These are phyloP conservation scores for Ilex paraguariensis DNA, from an alignment of 305 asterid genomes.

Conservation along the genomic window DNA sequence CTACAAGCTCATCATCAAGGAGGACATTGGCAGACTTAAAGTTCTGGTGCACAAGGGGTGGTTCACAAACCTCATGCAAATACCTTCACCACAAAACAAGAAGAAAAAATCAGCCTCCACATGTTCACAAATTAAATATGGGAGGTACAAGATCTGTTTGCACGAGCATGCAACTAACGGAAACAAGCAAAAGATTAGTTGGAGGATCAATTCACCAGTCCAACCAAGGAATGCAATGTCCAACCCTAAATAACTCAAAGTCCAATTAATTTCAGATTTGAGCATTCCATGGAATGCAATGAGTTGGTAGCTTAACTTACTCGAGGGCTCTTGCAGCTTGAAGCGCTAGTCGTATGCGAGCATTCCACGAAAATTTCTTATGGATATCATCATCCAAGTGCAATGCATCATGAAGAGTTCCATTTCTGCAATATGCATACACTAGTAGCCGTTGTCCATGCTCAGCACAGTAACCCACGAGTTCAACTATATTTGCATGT, in stretches of 20 bases:
- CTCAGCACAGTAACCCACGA: constrained; percentile 82
- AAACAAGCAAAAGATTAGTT: constrained; percentile 1
- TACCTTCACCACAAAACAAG: constrained; percentile 49
- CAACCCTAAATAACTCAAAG: constrained; percentile 2
- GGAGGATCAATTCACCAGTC: background rate
- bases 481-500: constrained; percentile 61
- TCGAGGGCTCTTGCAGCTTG: constrained; percentile 91
- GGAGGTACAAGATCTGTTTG: constrained; percentile 2
- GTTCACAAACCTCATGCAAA: constrained; percentile 83
- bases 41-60: constrained; percentile 69
- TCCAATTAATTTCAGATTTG: background rate
- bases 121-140: constrained; percentile 3
- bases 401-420: constrained; percentile 84
- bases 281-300: background rate
- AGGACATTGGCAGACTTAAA: constrained; percentile 80
- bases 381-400: constrained; percentile 62
- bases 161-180: background rate
- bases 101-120: constrained; percentile 16
- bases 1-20: constrained; percentile 58
- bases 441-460: constrained; percentile 79
- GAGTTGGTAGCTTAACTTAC: constrained; percentile 40
- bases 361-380: constrained; percentile 75
- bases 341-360: constrained; percentile 75
- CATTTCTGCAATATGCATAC: constrained; percentile 59
- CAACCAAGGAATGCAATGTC: background rate